These are phyloP conservation scores for Rhizophagus prolifer DNA, from an alignment of 192 early-diverging fungal genomes.

Conservation along the genomic window DNA sequence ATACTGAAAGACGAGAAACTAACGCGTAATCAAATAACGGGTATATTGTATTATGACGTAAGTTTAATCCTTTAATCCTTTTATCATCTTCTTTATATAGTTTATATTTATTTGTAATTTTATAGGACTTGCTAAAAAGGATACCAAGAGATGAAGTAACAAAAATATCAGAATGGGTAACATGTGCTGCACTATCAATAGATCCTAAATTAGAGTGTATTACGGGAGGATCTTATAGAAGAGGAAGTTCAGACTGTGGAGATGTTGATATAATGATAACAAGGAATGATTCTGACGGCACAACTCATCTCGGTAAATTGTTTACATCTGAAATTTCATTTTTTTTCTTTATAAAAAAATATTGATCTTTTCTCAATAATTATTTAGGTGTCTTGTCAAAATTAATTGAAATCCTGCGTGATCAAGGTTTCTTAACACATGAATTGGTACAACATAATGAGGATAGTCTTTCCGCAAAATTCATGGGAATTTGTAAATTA, in stretches of 20 bases:
- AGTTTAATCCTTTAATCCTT: background rate
- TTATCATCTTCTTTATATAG: background rate
- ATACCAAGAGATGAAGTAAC: slow-evolving; percentile 5
- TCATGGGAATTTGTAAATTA: slow-evolving; percentile 16
- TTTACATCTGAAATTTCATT: background rate
- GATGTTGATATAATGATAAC: slow-evolving; percentile 16
- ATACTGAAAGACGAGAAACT: background rate
- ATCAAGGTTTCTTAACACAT: slow-evolving; percentile 1
- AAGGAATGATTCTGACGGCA: background rate
- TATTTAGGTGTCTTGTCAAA: background rate
- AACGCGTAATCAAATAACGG: background rate
- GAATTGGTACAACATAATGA: background rate
- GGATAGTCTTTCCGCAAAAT: background rate
- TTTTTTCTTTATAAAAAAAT: background rate
- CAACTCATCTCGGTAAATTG: background rate
- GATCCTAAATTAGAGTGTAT: background rate
- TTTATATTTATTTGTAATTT: background rate
- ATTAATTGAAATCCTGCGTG: background rate
- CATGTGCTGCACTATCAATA: background rate
- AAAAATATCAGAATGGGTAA: background rate
- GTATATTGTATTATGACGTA: slow-evolving; percentile 6
- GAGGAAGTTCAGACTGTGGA: background rate
- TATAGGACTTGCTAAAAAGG: background rate
- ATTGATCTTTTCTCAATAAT: background rate
- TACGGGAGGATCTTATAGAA: background rate